These are phyloP conservation scores for Fusarium oligoseptatum DNA, from an alignment of 2,329 filamentous ascomycete species.

Conservation along the genomic window DNA sequence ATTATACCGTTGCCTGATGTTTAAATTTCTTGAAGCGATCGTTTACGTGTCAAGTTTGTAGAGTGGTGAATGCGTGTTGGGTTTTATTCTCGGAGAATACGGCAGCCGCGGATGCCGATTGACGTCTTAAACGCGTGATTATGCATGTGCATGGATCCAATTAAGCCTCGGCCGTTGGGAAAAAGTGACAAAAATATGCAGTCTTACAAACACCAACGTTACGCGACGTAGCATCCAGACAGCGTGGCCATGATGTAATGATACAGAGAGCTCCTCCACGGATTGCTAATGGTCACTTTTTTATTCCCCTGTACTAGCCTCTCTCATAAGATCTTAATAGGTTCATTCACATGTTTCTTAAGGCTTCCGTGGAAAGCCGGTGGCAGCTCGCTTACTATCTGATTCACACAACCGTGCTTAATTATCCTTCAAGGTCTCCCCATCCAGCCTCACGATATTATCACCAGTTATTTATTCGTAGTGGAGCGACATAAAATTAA, in stretches of 20 bases:
- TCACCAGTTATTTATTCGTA: neutral
- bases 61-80: neutral
- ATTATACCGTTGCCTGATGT: neutral
- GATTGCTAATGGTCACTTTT: neutral
- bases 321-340: neutral
- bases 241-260: neutral
- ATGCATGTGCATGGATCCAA: neutral
- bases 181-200: neutral
- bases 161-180: neutral
- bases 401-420: neutral
- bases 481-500: neutral
- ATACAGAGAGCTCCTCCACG: neutral
- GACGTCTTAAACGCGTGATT: conserved; percentile 28
- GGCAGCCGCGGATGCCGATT: conserved; percentile 32
- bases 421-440: neutral
- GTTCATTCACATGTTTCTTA: neutral
- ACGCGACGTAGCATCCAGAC: neutral
- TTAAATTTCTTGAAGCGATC: neutral
- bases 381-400: neutral
- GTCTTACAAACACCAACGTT: neutral
- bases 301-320: neutral
- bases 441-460: neutral
- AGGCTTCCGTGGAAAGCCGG: neutral
- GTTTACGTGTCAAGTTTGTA: neutral
- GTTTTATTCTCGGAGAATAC: conserved; percentile 23